Conservation (phyloP, 768 basidiomycete genomes). For the Mycena haematopus region DNA sequence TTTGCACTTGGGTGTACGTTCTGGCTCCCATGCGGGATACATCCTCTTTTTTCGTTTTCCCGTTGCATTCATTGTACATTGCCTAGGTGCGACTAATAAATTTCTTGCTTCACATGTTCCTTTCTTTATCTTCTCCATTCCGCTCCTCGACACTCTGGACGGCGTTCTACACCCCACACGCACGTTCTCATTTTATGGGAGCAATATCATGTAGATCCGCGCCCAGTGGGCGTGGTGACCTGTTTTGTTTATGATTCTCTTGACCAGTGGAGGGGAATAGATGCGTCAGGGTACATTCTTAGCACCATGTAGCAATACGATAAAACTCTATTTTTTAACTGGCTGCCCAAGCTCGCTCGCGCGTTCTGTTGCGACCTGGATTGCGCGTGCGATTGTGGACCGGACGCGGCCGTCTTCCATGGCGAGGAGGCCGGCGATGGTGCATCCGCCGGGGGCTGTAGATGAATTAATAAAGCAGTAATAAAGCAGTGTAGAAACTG, state of each 20-base stretch:
- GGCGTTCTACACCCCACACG: slow-evolving; percentile 73
- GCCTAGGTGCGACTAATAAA: slow-evolving; percentile 12
- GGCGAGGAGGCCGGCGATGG: slow-evolving; percentile 94
- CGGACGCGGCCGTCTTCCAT: slow-evolving; percentile 94
- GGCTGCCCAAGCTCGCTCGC: slow-evolving; percentile 87
- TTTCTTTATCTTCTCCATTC: slow-evolving; percentile 5
- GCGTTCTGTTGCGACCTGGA: slow-evolving; percentile 91
- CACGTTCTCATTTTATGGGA: slow-evolving; percentile 96
- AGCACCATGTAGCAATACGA: not conserved
- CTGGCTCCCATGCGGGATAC: slow-evolving; percentile 61
- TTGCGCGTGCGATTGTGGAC: slow-evolving; percentile 93
- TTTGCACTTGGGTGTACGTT: slow-evolving; percentile 40
- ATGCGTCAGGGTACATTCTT: slow-evolving; percentile 38
- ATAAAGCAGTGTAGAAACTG: too few relatives aligned
- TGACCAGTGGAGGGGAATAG: slow-evolving; percentile 41
- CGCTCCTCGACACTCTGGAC: slow-evolving; percentile 98
- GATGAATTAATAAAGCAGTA: not conserved
- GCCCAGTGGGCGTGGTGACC: slow-evolving; percentile 39
- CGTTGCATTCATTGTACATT: not conserved
- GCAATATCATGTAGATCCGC: slow-evolving; percentile 59
- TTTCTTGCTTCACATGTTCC: not conserved
- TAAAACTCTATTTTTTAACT: slow-evolving; percentile 49
- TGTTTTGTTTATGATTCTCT: slow-evolving; percentile 43
- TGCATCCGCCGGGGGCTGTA: slow-evolving; percentile 95
- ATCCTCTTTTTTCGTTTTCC: slow-evolving; percentile 30